Evolutionary conservation across 305 asterid species (phyloP).

Genomic region (Fraxinus greggii): DNA sequence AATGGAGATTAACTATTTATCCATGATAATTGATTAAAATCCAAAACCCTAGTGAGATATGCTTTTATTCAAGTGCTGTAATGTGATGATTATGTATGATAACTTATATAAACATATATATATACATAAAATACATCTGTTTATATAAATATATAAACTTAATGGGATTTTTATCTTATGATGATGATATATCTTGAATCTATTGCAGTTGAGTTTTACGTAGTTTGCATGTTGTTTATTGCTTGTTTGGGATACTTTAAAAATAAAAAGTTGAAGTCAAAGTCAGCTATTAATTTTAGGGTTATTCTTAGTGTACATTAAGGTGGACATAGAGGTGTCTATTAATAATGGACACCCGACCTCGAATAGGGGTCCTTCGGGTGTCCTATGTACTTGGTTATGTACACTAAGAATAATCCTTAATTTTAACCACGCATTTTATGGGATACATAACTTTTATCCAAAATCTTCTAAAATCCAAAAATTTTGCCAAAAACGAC

Average conservation of each 20-base stretch:
- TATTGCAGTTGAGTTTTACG: neutral
- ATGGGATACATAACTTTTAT: too few relatives aligned
- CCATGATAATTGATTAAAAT: neutral
- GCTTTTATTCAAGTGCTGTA: slow-evolving; percentile 25
- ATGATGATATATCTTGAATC: neutral
- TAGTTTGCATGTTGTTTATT: neutral
- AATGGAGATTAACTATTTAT: slow-evolving; percentile 46
- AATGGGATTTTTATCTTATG: neutral
- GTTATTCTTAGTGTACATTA: too few relatives aligned
- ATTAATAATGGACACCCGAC: too few relatives aligned
- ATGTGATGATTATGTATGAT: slow-evolving; percentile 22
- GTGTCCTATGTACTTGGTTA: too few relatives aligned
- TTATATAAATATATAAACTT: neutral
- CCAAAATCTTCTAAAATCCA: neutral
- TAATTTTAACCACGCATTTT: neutral
- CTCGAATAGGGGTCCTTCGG: too few relatives aligned
- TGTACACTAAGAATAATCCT: too few relatives aligned
- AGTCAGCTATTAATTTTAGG: neutral
- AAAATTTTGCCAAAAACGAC: too few relatives aligned
- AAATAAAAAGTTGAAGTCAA: too few relatives aligned
- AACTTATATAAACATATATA: neutral
- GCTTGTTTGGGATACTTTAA: neutral
- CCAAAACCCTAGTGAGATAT: neutral
- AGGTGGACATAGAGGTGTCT: too few relatives aligned
- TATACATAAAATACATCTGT: neutral